Evolutionary conservation across 306 rosid genomes (phyloP).

Genomic region (Glycyrrhiza uralensis): DNA sequence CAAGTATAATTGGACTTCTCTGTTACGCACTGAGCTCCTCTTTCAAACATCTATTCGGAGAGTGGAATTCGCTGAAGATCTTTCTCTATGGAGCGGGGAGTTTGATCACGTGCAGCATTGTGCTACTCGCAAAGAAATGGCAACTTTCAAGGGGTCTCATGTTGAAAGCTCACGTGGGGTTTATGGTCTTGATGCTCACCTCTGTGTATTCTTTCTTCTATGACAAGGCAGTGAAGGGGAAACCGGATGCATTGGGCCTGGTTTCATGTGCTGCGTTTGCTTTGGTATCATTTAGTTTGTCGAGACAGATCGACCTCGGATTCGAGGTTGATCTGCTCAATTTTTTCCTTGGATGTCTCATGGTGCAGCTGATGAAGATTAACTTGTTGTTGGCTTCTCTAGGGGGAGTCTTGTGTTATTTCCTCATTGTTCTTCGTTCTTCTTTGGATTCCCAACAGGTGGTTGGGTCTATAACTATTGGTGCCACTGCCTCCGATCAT

Average conservation of each 20-base stretch:
- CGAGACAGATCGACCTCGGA: conserved; percentile 9
- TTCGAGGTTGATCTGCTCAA: conserved; percentile 21
- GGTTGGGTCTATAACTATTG: neutral
- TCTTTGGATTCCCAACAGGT: neutral
- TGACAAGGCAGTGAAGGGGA: neutral
- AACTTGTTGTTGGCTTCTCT: neutral
- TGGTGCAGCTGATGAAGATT: conserved; percentile 2
- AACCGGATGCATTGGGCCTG: neutral
- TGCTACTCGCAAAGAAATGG: neutral
- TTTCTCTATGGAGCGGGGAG: neutral
- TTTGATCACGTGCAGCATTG: neutral
- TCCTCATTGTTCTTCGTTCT: neutral
- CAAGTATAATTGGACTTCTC: neutral
- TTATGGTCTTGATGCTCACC: neutral
- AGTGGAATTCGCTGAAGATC: neutral
- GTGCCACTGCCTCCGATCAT: neutral
- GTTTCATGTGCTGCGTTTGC: conserved; percentile 11
- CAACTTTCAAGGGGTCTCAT: neutral
- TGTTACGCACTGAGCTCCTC: neutral
- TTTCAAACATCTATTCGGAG: neutral
- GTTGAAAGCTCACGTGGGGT: neutral
- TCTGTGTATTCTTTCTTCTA: neutral
- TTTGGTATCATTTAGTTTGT: conserved; percentile 10
- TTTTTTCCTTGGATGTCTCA: conserved; percentile 17
- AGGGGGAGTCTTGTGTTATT: neutral